Evolutionary conservation across 805 yeast genomes (phyloP).

Genomic region (Wickerhamiella hasegawae): DNA sequence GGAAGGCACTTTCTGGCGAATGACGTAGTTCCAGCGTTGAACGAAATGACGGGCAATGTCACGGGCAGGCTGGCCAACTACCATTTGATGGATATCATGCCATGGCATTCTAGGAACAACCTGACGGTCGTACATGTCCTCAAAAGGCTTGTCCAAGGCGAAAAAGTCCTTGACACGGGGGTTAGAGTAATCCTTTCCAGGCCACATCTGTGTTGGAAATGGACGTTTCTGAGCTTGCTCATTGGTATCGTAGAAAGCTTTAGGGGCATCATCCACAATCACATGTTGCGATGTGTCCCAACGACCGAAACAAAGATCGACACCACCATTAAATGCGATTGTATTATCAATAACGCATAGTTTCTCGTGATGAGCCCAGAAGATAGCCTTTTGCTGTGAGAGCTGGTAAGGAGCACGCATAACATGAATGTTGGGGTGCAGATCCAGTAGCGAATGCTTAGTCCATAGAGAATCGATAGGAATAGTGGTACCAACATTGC

Average conservation of each 20-base stretch:
- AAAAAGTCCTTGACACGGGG: conserved; percentile 83
- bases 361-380: conserved; percentile 99
- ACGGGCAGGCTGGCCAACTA: conserved; percentile 86
- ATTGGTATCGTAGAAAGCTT: conserved; percentile 20
- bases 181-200: conserved; percentile 95
- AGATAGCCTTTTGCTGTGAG: conserved; percentile 67
- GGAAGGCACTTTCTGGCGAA: conserved; percentile 89
- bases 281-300: conserved; percentile 96
- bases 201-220: conserved; percentile 48
- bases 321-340: conserved; percentile 84
- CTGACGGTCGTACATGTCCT: conserved; percentile 77
- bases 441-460: conserved; percentile 74
- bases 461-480: conserved; percentile 91
- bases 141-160: conserved; percentile 70
- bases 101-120: conserved; percentile 92
- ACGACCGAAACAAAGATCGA: conserved; percentile 89
- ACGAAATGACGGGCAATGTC: conserved; percentile 89
- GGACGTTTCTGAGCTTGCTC: conserved; percentile 4
- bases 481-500: conserved; percentile 87
- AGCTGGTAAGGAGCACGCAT: conserved; percentile 92
- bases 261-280: conserved; percentile 51
- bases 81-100: conserved; percentile 97
- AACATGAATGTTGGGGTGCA: conserved; percentile 76
- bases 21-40: conserved; percentile 89
- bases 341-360: conserved; percentile 74